Percentiles rank a stretch among this genome's conserved stretches.
These are phyloP conservation scores for Picea abies DNA, from an alignment of 83 land plant species.

Conservation along the genomic window DNA sequence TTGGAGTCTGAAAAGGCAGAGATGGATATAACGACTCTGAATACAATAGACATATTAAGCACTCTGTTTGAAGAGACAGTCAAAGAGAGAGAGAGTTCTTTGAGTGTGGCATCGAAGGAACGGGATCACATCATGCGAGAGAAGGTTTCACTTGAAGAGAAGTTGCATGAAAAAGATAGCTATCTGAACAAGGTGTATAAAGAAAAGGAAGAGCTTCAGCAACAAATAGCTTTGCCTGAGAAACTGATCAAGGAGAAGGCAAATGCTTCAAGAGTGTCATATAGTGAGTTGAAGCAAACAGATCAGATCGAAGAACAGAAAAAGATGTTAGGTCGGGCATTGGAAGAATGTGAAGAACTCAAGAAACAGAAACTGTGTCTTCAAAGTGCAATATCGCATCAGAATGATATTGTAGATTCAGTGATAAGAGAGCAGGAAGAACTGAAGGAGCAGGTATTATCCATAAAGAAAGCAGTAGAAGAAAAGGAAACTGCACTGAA, in stretches of 20 bases:
- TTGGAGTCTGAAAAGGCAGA: conserved; percentile 7
- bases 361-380: neutral
- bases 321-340: neutral
- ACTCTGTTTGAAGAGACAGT: conserved; percentile 11
- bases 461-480: neutral
- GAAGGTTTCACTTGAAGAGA: neutral
- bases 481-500: neutral
- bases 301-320: conserved; percentile 10
- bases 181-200: neutral
- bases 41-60: neutral
- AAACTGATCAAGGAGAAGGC: neutral
- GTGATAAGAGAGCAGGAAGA: conserved; percentile 11
- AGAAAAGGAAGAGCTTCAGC: conserved; percentile 9
- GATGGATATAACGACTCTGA: neutral
- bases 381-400: neutral
- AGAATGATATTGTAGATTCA: neutral
- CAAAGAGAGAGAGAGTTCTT: neutral
- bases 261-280: neutral
- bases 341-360: conserved; percentile 1
- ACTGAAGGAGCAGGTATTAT: conserved; percentile 7
- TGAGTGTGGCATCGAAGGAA: neutral
- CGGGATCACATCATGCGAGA: neutral
- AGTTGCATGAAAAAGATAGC: neutral
- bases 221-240: neutral
- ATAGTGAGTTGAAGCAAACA: neutral